These are phyloP conservation scores for Colletotrichum noveboracense DNA, from an alignment of 2,329 filamentous ascomycete species.

Conservation along the genomic window DNA sequence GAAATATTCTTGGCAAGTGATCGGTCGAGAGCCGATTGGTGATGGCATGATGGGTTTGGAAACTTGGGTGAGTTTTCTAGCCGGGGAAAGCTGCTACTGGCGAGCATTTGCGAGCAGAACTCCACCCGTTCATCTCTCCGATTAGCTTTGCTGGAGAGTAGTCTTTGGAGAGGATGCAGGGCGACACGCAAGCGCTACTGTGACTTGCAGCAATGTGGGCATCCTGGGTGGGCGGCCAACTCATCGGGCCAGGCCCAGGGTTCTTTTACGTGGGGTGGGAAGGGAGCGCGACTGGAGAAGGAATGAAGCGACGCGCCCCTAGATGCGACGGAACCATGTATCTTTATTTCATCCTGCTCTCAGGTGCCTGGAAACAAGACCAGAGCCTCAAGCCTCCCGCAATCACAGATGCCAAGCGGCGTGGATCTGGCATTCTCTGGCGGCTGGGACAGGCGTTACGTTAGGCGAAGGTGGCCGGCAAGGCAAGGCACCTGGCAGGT, in stretches of 20 bases:
- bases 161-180: not conserved
- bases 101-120: not conserved
- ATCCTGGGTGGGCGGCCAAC: slow-evolving; percentile 4
- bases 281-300: not conserved
- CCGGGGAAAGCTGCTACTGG: not conserved
- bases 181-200: slow-evolving; percentile 8
- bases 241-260: slow-evolving; percentile 12
- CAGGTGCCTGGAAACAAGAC: not conserved
- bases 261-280: not conserved
- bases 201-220: slow-evolving; percentile 16
- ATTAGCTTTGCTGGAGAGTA: slow-evolving; percentile 15
- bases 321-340: not conserved
- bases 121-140: slow-evolving; percentile 13
- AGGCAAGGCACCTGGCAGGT: not conserved
- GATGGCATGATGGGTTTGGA: not conserved
- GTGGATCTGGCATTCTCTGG: slow-evolving; percentile 11
- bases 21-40: not conserved
- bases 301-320: not conserved
- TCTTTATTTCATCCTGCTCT: not conserved
- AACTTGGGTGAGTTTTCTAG: not conserved
- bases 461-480: not conserved
- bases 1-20: not conserved
- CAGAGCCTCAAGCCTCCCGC: not conserved
- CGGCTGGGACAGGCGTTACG: not conserved
- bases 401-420: slow-evolving; percentile 12